Conservation (phyloP, 1,284 basidiomycete genomes). For the Papiliotrema laurentii region DNA sequence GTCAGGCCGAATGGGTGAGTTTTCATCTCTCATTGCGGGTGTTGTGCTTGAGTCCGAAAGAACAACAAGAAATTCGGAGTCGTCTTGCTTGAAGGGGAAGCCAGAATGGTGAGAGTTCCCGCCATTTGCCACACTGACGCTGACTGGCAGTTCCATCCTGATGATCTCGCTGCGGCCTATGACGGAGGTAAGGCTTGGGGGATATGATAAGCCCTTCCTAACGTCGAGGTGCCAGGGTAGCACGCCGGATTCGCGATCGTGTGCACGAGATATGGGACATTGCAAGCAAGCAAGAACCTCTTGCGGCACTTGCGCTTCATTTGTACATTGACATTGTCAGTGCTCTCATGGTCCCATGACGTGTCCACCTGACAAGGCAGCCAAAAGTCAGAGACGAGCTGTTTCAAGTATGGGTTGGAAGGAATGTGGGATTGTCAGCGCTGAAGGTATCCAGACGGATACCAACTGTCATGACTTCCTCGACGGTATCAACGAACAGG, state of each 20-base stretch:
- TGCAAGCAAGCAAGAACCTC: neutral
- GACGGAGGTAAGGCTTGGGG: neutral
- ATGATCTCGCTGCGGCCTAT: neutral
- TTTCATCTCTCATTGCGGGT: too few species aligned
- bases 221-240: neutral
- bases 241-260: neutral
- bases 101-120: slow-evolving; percentile 17
- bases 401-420: slow-evolving; percentile 3
- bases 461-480: slow-evolving; percentile 30
- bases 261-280: neutral
- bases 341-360: neutral
- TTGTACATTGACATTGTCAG: neutral
- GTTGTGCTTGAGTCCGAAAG: too few species aligned
- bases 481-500: slow-evolving; percentile 13
- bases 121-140: neutral
- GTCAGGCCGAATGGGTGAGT: too few species aligned
- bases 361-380: neutral
- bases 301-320: neutral
- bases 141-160: slow-evolving; percentile 18
- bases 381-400: neutral
- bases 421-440: slow-evolving; percentile 3
- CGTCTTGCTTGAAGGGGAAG: slow-evolving; percentile 25
- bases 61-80: too few species aligned
- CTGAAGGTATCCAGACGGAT: too few species aligned
- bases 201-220: neutral